Percentiles rank a stretch among this genome's conserved stretches.
These are phyloP conservation scores for Trametes versicolor DNA, from an alignment of 1,284 basidiomycete species.

Conservation along the genomic window DNA sequence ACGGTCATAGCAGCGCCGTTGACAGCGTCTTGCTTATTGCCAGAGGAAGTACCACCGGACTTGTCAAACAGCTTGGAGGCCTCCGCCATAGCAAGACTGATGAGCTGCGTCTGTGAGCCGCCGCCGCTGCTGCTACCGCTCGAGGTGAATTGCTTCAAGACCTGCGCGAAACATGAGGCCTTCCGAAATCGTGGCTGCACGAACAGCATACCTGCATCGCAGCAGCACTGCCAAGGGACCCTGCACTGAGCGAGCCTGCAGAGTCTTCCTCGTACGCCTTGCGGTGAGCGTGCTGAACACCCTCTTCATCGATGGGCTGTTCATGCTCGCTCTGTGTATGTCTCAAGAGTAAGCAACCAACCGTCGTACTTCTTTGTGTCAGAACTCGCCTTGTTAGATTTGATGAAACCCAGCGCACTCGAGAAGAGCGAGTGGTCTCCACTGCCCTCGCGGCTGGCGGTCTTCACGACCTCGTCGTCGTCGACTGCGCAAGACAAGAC, in stretches of 20 bases:
- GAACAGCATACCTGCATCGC: slow-evolving; percentile 70
- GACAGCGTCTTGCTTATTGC: slow-evolving; percentile 84
- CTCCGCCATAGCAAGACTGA: slow-evolving; percentile 87
- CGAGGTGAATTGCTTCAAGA: slow-evolving; percentile 71
- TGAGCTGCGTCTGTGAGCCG: slow-evolving; percentile 66
- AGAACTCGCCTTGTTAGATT: slow-evolving; percentile 54
- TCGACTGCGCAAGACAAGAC: slow-evolving; percentile 55
- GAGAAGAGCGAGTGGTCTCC: slow-evolving; percentile 62
- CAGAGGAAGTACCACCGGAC: slow-evolving; percentile 69
- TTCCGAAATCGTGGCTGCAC: too few relatives aligned
- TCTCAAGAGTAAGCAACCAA: neutral
- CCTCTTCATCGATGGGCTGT: slow-evolving; percentile 72
- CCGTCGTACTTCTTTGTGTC: neutral
- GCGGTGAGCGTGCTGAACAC: slow-evolving; percentile 67
- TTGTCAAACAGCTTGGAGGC: slow-evolving; percentile 79
- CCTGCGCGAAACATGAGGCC: slow-evolving; percentile 43
- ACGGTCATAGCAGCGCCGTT: slow-evolving; percentile 86
- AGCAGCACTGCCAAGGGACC: slow-evolving; percentile 77
- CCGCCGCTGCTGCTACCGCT: slow-evolving; percentile 49
- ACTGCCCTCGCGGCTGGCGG: slow-evolving; percentile 59
- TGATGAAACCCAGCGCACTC: slow-evolving; percentile 60
- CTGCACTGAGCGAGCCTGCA: slow-evolving; percentile 60
- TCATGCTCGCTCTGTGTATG: slow-evolving; percentile 56
- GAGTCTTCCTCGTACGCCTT: slow-evolving; percentile 66
- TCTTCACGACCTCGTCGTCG: slow-evolving; percentile 62